Percentiles rank a stretch among this genome's conserved stretches.
phyloP scores from a whole-genome alignment of 2,329 filamentous ascomycete genomes.

The Verticillium alfalfae region DNA sequence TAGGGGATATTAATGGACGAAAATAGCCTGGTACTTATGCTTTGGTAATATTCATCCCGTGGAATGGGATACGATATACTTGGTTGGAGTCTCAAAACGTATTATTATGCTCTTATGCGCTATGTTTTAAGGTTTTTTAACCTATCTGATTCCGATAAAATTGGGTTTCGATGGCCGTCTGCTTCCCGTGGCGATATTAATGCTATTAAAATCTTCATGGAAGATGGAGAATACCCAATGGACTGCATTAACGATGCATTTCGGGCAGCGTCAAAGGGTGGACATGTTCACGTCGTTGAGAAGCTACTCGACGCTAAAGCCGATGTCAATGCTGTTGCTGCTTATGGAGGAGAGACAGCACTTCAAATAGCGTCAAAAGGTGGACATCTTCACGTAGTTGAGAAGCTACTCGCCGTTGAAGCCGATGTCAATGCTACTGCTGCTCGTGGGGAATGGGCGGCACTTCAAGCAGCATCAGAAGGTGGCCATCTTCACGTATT shows the following conservation, averaged over 20 bases:
- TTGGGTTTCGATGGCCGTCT: no score
- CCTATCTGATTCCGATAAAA: no score
- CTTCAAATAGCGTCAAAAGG: conserved; percentile 2
- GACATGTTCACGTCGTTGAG: conserved; percentile 10
- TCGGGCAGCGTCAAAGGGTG: conserved; percentile 9
- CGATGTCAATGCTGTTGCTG: conserved; percentile 3
- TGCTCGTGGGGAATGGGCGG: background rate
- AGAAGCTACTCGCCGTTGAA: no score
- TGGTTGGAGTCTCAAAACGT: no score
- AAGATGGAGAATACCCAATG: background rate
- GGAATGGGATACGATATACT: no score
- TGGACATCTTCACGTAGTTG: background rate
- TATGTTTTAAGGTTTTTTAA: conserved; percentile 11
- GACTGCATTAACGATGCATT: no score
- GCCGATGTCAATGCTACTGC: background rate
- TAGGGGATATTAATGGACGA: no score
- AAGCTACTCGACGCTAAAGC: conserved; percentile 4
- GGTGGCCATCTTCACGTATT: background rate
- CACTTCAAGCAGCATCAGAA: conserved; percentile 1
- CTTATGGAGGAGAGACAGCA: background rate
- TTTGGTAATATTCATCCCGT: no score
- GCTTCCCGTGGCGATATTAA: no score
- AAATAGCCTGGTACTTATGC: no score
- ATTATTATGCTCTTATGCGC: background rate
- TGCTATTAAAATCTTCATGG: no score